These are phyloP conservation scores for Dryas integrifolia DNA, from an alignment of 331 rosid genomes.

Conservation along the genomic window DNA sequence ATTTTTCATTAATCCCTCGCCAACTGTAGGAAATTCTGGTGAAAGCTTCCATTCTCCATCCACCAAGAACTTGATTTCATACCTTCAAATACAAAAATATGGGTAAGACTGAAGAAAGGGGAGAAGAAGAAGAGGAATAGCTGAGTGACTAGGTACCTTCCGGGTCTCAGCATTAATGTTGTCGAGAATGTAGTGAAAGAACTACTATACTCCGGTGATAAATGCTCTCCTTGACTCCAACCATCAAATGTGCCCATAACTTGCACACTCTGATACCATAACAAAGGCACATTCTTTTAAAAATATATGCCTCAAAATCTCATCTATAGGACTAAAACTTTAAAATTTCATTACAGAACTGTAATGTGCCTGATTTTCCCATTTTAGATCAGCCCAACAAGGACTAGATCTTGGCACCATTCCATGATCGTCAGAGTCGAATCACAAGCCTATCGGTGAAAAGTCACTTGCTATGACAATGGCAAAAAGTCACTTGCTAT, in stretches of 20 bases:
- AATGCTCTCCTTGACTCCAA: conserved; percentile 91
- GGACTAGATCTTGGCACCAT: neutral
- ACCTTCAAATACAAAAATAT: conserved; percentile 42
- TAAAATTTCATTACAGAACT: neutral
- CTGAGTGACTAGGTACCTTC: conserved; percentile 51
- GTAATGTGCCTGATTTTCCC: neutral
- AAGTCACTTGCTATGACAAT: neutral
- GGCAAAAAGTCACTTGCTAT: neutral
- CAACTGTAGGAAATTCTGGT: conserved; percentile 66
- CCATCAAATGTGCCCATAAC: conserved; percentile 95
- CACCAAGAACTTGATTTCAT: conserved; percentile 89
- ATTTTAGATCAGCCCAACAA: neutral
- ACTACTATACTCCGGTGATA: conserved; percentile 83
- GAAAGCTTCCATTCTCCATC: conserved; percentile 91
- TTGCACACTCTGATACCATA: conserved; percentile 64
- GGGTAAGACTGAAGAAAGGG: neutral
- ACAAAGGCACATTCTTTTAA: neutral
- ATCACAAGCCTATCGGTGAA: too few relatives aligned
- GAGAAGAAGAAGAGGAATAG: neutral
- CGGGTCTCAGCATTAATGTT: conserved; percentile 72
- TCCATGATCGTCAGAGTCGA: neutral
- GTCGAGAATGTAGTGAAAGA: conserved; percentile 75
- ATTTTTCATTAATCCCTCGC: conserved; percentile 71
- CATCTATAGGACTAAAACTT: neutral
- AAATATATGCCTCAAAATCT: neutral